Conservation (phyloP, 2,329 filamentous ascomycete genomes). For the Aspergillus novoparasiticus region DNA sequence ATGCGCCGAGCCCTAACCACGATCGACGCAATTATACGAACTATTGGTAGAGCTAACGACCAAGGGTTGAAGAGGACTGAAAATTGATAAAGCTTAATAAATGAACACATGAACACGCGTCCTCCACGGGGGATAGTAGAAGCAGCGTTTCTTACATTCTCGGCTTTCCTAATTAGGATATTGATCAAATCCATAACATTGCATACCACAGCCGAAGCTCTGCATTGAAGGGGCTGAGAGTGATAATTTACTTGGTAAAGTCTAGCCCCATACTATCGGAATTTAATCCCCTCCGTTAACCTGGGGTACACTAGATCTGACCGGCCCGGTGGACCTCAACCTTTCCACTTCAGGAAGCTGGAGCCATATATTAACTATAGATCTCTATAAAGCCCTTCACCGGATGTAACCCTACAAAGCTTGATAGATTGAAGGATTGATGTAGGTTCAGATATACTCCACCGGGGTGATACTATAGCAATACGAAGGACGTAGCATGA, state of each 20-base stretch:
- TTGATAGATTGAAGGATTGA: neutral
- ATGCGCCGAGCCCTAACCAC: neutral
- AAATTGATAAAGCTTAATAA: too few relatives aligned
- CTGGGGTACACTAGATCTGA: neutral
- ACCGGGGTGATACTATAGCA: fast-evolving
- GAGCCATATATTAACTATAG: neutral
- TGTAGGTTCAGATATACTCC: neutral
- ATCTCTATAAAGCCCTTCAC: neutral
- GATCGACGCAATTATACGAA: neutral
- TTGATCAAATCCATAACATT: too few relatives aligned
- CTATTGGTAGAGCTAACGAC: neutral
- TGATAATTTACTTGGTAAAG: neutral
- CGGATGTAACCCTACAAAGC: neutral
- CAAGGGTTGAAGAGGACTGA: too few relatives aligned
- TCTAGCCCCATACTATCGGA: neutral
- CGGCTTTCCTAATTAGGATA: neutral
- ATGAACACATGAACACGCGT: neutral
- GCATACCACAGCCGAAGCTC: too few relatives aligned
- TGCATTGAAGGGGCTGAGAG: neutral
- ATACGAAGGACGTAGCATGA: neutral
- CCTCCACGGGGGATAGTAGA: neutral
- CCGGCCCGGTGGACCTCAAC: neutral
- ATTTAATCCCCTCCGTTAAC: neutral
- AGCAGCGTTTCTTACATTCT: neutral
- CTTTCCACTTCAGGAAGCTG: neutral